phyloP scores from a whole-genome alignment of 257 asterid genomes.

The Marsdenia floribunda region DNA sequence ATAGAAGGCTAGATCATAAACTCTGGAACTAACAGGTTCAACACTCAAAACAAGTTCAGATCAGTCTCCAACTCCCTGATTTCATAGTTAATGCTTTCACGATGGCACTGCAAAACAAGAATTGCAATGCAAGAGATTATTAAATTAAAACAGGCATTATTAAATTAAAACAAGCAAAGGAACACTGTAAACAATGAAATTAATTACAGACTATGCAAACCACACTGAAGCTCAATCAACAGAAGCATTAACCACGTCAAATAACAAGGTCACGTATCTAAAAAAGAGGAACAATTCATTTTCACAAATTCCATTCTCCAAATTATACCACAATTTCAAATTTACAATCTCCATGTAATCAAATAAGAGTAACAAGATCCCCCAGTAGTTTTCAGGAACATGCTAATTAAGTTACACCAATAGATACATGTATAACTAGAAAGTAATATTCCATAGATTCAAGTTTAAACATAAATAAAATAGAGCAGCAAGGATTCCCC shows the following conservation, averaged over 20 bases:
- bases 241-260: not conserved
- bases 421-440: no score
- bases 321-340: no score
- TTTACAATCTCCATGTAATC: no score
- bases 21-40: constrained; percentile 10
- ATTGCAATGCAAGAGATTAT: not conserved
- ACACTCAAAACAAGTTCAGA: not conserved
- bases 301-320: no score
- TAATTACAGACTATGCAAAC: not conserved
- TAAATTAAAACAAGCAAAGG: not conserved
- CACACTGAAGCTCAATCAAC: not conserved
- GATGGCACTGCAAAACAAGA: no score
- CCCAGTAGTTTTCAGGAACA: no score
- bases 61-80: not conserved
- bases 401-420: no score
- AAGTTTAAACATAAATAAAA: no score
- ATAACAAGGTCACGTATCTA: not conserved
- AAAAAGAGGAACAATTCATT: not conserved
- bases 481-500: not conserved
- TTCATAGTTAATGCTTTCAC: not conserved
- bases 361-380: not conserved
- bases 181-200: not conserved
- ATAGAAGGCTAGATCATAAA: constrained; percentile 7
- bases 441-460: no score
- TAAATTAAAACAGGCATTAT: no score